These are phyloP conservation scores for Mycocentrospora acerina DNA, from an alignment of 2,329 filamentous ascomycete species.

Conservation along the genomic window DNA sequence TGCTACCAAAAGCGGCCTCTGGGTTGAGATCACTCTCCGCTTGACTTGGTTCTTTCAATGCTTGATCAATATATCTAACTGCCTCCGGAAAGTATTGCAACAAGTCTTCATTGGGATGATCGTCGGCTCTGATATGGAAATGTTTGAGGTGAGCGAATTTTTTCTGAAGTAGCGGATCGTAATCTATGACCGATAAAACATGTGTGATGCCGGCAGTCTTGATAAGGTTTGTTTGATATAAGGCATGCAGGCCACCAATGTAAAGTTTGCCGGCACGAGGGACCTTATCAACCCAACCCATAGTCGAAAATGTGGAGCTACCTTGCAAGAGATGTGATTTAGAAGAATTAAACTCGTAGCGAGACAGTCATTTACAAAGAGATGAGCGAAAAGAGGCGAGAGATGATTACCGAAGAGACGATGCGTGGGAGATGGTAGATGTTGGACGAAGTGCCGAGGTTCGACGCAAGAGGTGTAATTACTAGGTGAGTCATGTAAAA, in stretches of 20 bases:
- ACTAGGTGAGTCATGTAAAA: too few relatives aligned
- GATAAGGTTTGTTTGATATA: constrained; percentile 44
- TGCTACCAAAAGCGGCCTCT: not conserved
- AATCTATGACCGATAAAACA: constrained; percentile 36
- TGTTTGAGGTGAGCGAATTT: constrained; percentile 31
- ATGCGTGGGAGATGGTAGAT: too few relatives aligned
- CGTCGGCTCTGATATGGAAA: constrained; percentile 33
- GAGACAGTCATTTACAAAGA: too few relatives aligned
- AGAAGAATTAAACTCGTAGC: too few relatives aligned
- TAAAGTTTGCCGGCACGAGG: constrained; percentile 39
- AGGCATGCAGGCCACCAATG: constrained; percentile 46
- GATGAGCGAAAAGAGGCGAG: too few relatives aligned
- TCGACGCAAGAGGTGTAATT: too few relatives aligned
- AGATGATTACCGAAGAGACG: too few relatives aligned
- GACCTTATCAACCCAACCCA: constrained; percentile 44
- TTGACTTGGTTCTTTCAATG: constrained; percentile 7
- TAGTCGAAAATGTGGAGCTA: constrained; percentile 29
- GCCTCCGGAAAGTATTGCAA: constrained; percentile 26
- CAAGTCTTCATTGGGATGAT: constrained; percentile 35
- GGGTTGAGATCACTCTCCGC: not conserved
- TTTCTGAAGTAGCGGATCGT: constrained; percentile 29
- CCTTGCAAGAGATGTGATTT: constrained; percentile 39
- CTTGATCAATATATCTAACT: constrained; percentile 26
- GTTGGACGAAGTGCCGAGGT: too few relatives aligned
- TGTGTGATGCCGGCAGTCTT: constrained; percentile 34